Base-by-base conservation (phyloP, 2,329 filamentous ascomycete genomes). In the Anisogramma anomala region DNA sequence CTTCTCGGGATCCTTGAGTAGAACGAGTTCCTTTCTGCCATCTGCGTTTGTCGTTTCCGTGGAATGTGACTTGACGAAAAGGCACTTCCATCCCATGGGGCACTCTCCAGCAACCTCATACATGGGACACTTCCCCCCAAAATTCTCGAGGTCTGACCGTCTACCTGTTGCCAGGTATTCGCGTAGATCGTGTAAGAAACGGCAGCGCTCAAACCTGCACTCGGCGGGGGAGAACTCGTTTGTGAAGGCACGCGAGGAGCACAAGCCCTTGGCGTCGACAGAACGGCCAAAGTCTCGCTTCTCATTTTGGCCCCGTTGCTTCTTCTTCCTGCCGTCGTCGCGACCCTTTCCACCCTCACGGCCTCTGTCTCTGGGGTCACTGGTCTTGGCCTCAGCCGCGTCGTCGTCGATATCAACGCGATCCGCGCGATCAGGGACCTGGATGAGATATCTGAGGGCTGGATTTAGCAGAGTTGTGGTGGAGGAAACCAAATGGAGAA, bases 21-120 rank as follows among this genome's bases (percentile, higher is more conserved):
- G 68, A 3, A 89, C 68, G 39, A 96, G 64, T 62, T 96, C 89
- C 53, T 84, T 86, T 50, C 75, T 74, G 7, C 87, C 89, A 58
- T 94, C 88, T 40, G 80, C 78, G 15, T 69, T 77, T 49, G 83
- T 76, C 18, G 84, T 63, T 62, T 96, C 89, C 48, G 79, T 71
- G 53, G 86, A 91, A 62, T 98, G 91, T 48, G 85, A 93, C 48
- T 74, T 74, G 25, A 85, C 82, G 55, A 95, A 94, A 17, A 89
- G 82, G 58, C 91, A 98, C 58, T 89, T 94, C 88, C 89, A 98
- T 5, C 91, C 91, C 11, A 82, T 76, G 36, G 75, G 72, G 53
- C 91, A 98, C 47, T 70, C 76, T 10, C 88, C 88, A 49, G 81
- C 75, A 13, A 69, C 67, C 50, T 84, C 79, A 59, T 78, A 95